Conservation (phyloP, 2,329 filamentous ascomycete genomes). For the Fusarium praegraminearum region DNA sequence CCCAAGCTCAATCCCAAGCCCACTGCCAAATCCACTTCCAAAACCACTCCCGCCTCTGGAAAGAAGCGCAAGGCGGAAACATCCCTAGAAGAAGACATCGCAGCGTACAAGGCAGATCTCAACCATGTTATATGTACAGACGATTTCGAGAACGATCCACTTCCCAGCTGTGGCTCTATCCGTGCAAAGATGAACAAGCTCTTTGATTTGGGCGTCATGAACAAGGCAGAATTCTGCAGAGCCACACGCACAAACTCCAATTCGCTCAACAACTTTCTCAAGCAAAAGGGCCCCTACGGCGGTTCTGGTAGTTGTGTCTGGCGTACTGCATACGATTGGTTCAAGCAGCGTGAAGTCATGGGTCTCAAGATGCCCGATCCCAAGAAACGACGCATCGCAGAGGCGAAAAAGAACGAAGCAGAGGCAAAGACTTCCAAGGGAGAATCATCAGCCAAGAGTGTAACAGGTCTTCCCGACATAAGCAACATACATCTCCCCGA, state of each 20-base stretch:
- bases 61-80: constrained; percentile 19
- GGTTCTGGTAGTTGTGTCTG: constrained; percentile 8
- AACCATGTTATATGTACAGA: background rate
- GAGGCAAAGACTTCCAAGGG: background rate
- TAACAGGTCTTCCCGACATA: background rate
- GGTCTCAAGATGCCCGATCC: constrained; percentile 10
- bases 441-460: background rate
- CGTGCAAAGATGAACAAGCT: constrained; percentile 20
- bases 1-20: background rate
- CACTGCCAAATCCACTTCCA: fast-evolving
- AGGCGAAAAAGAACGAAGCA: background rate
- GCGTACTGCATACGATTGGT: constrained; percentile 13
- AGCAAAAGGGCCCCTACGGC: background rate
- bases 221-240: constrained; percentile 1
- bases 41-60: background rate
- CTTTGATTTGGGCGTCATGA: constrained; percentile 1
- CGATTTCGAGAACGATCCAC: background rate
- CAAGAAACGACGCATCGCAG: background rate
- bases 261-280: constrained; percentile 9
- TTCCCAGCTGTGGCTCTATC: background rate
- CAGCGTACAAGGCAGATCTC: constrained; percentile 2
- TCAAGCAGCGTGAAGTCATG: constrained; percentile 11
- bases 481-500: background rate
- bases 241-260: constrained; percentile 10
- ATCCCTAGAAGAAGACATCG: constrained; percentile 7